Evolutionary conservation across 192 early-diverging fungal species (phyloP).

Genomic region (Linnemannia exigua): DNA sequence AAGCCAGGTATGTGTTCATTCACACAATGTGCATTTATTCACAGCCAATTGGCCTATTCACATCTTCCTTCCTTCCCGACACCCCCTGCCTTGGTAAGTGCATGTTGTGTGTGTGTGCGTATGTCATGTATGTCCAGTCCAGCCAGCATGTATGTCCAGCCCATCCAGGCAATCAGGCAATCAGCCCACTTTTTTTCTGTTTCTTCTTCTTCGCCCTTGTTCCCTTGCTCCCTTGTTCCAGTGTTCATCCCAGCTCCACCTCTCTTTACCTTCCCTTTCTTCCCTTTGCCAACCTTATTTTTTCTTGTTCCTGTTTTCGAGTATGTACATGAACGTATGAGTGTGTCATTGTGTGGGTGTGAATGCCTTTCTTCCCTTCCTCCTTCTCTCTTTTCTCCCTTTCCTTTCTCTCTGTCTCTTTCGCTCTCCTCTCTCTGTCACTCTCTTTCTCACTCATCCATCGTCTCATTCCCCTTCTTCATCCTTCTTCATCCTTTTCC

Average conservation of each 20-base stretch:
- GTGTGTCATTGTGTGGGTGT: no score
- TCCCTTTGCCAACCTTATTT: neutral
- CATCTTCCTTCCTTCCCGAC: neutral
- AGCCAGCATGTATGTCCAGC: no score
- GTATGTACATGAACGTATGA: no score
- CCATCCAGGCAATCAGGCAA: neutral
- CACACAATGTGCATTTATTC: no score
- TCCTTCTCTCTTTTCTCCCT: neutral
- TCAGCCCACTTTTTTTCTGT: constrained; percentile 1
- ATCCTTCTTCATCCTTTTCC: neutral
- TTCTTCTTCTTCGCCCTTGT: neutral
- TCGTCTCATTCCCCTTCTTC: no score
- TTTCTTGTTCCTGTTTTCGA: neutral
- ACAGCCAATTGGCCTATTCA: neutral
- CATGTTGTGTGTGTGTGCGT: neutral
- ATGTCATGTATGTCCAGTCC: no score
- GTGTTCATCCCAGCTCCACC: neutral
- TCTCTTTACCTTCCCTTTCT: neutral
- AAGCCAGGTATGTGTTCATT: no score
- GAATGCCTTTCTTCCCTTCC: neutral
- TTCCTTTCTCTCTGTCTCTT: neutral
- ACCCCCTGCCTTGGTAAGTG: neutral
- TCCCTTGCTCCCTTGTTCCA: neutral
- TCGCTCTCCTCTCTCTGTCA: neutral
- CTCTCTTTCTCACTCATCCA: neutral